Conservation (phyloP, 306 rosid species). For the Hippophae rhamnoides region DNA sequence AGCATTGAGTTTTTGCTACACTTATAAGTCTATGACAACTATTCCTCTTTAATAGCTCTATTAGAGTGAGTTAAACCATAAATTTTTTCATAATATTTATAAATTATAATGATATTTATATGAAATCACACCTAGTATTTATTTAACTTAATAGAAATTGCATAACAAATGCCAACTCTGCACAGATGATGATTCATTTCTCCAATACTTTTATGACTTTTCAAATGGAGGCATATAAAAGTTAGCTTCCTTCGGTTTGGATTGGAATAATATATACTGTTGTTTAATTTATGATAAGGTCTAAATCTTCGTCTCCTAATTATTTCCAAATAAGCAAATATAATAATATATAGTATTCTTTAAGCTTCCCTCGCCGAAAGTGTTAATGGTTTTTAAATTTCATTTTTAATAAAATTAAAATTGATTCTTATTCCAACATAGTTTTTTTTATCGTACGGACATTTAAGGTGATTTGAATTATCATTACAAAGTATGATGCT, state of each 20-base stretch:
- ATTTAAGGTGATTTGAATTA: slow-evolving; percentile 2
- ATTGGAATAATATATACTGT: neutral
- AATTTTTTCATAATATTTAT: too few relatives aligned
- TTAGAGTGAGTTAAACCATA: too few relatives aligned
- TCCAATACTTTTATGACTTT: slow-evolving; percentile 20
- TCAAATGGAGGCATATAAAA: slow-evolving; percentile 18
- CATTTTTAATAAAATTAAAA: neutral
- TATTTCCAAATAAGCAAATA: neutral
- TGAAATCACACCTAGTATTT: too few relatives aligned
- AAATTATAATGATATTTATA: too few relatives aligned
- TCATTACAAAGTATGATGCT: slow-evolving; percentile 5
- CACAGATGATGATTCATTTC: neutral
- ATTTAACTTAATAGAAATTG: neutral
- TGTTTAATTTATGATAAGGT: neutral
- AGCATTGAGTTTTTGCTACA: too few relatives aligned
- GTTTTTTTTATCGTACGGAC: slow-evolving; percentile 16
- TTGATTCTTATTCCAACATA: slow-evolving; percentile 36
- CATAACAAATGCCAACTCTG: slow-evolving; percentile 8
- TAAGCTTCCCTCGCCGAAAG: slow-evolving; percentile 41
- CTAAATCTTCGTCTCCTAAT: slow-evolving; percentile 8
- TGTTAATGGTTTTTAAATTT: neutral
- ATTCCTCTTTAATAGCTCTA: too few relatives aligned
- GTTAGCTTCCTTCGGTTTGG: slow-evolving; percentile 11
- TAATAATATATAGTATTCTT: slow-evolving; percentile 19
- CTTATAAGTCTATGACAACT: too few relatives aligned